Evolutionary conservation across 169 alveolate genomes (phyloP).

Genomic region (Eimeria nieschulzi): DNA sequence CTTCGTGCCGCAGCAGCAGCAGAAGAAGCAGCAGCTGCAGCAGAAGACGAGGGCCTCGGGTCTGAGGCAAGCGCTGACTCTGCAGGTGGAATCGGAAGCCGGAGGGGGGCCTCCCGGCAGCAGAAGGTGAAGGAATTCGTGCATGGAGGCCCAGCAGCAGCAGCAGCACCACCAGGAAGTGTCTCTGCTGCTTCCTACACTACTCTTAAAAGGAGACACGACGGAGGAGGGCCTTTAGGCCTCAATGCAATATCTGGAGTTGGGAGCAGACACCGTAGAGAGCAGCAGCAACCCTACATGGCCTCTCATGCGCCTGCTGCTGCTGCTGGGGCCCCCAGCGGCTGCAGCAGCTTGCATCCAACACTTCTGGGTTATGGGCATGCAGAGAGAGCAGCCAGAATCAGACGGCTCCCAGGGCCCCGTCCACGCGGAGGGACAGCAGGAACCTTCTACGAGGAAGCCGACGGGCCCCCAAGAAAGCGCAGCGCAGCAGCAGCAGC

Average conservation of each 20-base stretch:
- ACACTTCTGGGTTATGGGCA: not conserved
- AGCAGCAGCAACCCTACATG: conserved; percentile 12
- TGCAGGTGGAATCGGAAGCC: not conserved
- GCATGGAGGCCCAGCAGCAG: not conserved
- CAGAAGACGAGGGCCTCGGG: conserved; percentile 5
- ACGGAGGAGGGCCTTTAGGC: not conserved
- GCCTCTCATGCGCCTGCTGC: conserved; percentile 5
- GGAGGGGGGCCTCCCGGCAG: not conserved
- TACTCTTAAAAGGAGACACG: not conserved
- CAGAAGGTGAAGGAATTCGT: not conserved
- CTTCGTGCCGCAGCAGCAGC: conserved; percentile 25
- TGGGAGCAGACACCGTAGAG: not conserved
- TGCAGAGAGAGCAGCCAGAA: not conserved
- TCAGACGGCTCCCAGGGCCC: not conserved
- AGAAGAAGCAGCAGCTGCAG: conserved; percentile 30
- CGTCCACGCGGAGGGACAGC: not conserved
- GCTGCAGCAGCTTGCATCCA: conserved; percentile 16
- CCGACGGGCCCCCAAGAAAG: conserved; percentile 6
- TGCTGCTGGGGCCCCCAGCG: conserved; percentile 11
- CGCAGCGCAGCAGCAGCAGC: not conserved
- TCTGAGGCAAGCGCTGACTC: conserved; percentile 17
- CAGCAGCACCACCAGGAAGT: not conserved
- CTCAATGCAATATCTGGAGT: not conserved
- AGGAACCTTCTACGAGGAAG: not conserved
- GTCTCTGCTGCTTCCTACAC: not conserved